These are phyloP conservation scores for Pyrenochaeta sp. DNA, from an alignment of 2,329 filamentous ascomycete genomes.

Conservation along the genomic window DNA sequence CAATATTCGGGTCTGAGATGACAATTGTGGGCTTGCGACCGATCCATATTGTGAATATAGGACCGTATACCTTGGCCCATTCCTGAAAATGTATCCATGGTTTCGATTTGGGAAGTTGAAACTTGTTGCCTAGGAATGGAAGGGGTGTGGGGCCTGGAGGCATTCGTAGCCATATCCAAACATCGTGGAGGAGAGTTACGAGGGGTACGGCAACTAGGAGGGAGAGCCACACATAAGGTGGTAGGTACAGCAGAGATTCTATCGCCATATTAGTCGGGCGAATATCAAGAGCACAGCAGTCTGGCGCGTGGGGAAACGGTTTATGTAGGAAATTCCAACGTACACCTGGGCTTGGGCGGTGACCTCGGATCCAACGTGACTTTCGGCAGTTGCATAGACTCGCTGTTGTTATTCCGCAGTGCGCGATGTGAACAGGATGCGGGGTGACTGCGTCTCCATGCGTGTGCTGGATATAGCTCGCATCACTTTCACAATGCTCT, in stretches of 20 bases:
- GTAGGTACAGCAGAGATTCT: constrained; percentile 26
- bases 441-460: constrained; percentile 8
- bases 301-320: neutral
- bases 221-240: constrained; percentile 36
- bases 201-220: constrained; percentile 36
- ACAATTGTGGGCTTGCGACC: constrained; percentile 57
- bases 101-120: constrained; percentile 41
- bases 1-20: constrained; percentile 55
- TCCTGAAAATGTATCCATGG: constrained; percentile 52
- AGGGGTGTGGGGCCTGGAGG: constrained; percentile 58
- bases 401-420: constrained; percentile 22
- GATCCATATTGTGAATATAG: constrained; percentile 60
- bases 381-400: constrained; percentile 31
- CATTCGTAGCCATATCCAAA: constrained; percentile 48
- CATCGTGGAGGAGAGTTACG: constrained; percentile 35
- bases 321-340: neutral
- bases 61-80: constrained; percentile 56
- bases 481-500: neutral
- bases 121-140: constrained; percentile 55
- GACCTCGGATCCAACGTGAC: constrained; percentile 9
- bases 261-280: constrained; percentile 28
- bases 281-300: neutral
- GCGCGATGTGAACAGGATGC: constrained; percentile 8
- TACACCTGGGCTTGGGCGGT: constrained; percentile 6
- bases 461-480: neutral